Conservation (phyloP, 768 basidiomycete genomes). For the Suillus ampliporus region DNA sequence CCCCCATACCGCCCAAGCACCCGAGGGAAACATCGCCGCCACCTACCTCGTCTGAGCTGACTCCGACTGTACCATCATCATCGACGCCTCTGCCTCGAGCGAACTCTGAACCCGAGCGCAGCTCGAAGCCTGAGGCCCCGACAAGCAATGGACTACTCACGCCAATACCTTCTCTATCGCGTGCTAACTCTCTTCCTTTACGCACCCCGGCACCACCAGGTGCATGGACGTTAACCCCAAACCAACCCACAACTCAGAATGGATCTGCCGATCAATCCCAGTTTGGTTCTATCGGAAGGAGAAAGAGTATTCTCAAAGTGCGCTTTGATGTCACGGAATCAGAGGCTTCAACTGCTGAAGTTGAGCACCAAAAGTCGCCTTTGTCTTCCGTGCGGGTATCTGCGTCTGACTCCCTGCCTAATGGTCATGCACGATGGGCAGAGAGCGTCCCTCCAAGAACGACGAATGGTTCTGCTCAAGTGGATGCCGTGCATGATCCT, state of each 20-base stretch:
- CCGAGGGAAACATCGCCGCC: constrained; percentile 25
- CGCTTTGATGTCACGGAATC: constrained; percentile 63
- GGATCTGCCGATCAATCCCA: constrained; percentile 32
- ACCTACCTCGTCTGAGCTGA: constrained; percentile 25
- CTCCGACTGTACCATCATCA: constrained; percentile 21
- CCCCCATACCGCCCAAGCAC: constrained; percentile 38
- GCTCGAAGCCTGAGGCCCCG: constrained; percentile 21
- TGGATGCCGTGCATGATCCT: constrained; percentile 13
- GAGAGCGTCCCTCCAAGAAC: constrained; percentile 3
- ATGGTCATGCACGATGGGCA: too few relatives aligned
- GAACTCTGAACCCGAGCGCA: constrained; percentile 18
- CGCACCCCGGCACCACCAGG: constrained; percentile 76
- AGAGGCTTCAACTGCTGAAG: constrained; percentile 38
- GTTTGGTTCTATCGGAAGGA: constrained; percentile 40
- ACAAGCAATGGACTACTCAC: constrained; percentile 42
- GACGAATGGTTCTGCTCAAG: constrained; percentile 10
- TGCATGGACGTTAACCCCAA: constrained; percentile 67
- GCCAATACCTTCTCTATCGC: constrained; percentile 54
- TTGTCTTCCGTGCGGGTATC: constrained; percentile 31
- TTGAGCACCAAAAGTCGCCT: constrained; percentile 28
- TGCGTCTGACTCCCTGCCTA: neutral
- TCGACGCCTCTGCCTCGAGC: constrained; percentile 32
- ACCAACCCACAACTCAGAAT: constrained; percentile 28
- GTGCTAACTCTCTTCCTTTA: constrained; percentile 49
- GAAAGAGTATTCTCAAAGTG: constrained; percentile 71